Conservation (phyloP, 1,284 basidiomycete genomes). For the Puccinia novopanici region DNA sequence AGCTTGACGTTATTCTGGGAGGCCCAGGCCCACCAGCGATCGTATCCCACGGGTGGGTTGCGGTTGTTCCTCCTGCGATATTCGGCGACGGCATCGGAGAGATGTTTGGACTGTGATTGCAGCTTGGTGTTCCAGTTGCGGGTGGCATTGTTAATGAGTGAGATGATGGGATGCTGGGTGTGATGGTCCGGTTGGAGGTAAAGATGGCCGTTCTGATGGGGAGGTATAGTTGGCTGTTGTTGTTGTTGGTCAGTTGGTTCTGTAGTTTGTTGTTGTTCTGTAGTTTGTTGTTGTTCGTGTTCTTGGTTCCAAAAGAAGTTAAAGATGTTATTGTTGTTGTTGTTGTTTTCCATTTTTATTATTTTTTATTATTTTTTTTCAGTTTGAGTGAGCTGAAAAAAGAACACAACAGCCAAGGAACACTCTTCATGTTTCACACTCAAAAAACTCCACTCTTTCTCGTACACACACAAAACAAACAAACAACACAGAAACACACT, state of each 20-base stretch:
- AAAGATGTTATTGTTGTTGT: no score
- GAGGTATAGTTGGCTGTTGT: background rate
- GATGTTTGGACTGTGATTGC: conserved; percentile 31
- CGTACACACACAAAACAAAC: background rate
- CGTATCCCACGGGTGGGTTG: background rate
- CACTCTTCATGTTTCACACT: no score
- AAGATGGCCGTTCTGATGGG: conserved; percentile 3
- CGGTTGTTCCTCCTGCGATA: background rate
- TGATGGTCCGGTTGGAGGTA: conserved; percentile 10
- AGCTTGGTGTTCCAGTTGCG: conserved; percentile 37
- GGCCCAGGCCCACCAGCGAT: conserved; percentile 47
- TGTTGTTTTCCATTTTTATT: no score
- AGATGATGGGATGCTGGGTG: conserved; percentile 30
- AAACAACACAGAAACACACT: background rate
- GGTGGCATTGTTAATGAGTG: conserved; percentile 36
- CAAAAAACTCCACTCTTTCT: no score
- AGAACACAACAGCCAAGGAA: no score
- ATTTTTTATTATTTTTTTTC: no score
- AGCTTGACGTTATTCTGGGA: conserved; percentile 39
- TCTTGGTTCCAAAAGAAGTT: no score
- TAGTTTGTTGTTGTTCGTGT: no score
- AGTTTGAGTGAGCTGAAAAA: no score
- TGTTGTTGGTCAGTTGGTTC: background rate
- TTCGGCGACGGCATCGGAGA: background rate
- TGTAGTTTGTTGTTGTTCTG: background rate